A percentile compares a stretch with the other conserved stretches of the same genome.
Conservation (phyloP, 2,329 filamentous ascomycete species). For the Cytospora schulzeri region DNA sequence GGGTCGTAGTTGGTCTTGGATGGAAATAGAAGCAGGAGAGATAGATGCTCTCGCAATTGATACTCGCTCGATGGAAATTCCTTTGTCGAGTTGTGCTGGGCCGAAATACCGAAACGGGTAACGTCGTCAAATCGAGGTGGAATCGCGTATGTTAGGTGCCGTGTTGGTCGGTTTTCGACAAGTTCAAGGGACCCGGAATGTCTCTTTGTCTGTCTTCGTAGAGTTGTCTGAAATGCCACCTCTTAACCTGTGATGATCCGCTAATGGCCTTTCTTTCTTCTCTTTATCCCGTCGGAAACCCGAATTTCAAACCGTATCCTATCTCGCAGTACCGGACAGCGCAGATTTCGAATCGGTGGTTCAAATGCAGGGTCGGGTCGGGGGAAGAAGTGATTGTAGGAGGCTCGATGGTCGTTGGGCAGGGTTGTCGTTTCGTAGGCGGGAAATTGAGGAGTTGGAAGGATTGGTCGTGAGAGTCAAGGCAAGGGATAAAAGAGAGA, state of each 20-base stretch:
- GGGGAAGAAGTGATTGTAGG: constrained; percentile 6
- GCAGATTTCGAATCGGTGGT: constrained; percentile 16
- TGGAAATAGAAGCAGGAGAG: neutral
- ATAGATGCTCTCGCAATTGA: neutral
- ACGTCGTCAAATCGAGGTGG: constrained; percentile 3
- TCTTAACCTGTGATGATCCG: constrained; percentile 6
- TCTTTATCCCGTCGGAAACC: neutral
- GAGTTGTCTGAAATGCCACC: constrained; percentile 6
- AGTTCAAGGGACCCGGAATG: neutral
- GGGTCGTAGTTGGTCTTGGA: neutral
- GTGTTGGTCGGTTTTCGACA: neutral
- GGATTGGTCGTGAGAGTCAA: constrained; percentile 16
- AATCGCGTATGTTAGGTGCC: neutral
- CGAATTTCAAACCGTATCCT: constrained; percentile 8
- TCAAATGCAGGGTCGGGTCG: constrained; percentile 5
- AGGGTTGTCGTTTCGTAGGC: constrained; percentile 14
- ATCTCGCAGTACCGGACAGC: constrained; percentile 25
- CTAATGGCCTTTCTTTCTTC: neutral
- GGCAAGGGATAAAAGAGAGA: constrained; percentile 26
- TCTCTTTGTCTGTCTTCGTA: constrained; percentile 4
- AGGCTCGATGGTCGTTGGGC: constrained; percentile 7
- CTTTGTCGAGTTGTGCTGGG: constrained; percentile 1
- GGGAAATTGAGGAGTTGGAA: constrained; percentile 3
- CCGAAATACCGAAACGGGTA: constrained; percentile 6
- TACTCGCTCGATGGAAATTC: constrained; percentile 2